Evolutionary conservation across 2,329 filamentous ascomycete species (phyloP).

Genomic region (Verruconis gallopava): DNA sequence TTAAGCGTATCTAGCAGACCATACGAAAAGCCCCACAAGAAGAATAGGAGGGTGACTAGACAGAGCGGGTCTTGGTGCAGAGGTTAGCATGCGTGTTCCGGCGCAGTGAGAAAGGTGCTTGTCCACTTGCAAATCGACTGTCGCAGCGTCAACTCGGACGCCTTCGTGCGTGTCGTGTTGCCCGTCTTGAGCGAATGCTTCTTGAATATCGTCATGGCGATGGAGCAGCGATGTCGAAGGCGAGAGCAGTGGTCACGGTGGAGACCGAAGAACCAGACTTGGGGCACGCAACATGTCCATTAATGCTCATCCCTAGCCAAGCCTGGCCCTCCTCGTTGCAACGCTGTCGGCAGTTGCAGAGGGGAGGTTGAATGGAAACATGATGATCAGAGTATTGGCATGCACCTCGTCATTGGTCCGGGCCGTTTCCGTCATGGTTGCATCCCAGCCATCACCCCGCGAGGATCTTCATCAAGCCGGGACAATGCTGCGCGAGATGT

Average conservation of each 20-base stretch:
- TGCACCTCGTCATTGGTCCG: background rate
- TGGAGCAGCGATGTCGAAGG: too few species aligned
- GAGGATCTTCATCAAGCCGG: background rate
- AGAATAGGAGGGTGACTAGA: conserved; percentile 35
- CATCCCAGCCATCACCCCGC: background rate
- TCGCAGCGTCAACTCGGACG: background rate
- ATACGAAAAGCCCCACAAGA: conserved; percentile 40
- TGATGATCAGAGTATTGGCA: background rate
- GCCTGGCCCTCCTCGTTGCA: background rate
- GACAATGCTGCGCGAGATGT: background rate
- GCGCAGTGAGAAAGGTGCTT: too few species aligned
- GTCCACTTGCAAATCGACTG: background rate
- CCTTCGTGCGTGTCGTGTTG: background rate
- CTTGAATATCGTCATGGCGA: background rate
- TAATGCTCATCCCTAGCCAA: background rate
- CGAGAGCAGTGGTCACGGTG: too few species aligned
- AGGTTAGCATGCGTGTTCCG: too few species aligned
- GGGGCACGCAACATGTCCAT: background rate
- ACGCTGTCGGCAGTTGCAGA: background rate
- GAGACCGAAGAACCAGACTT: background rate
- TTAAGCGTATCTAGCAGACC: conserved; percentile 33
- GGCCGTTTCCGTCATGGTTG: too few species aligned
- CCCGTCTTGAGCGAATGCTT: background rate
- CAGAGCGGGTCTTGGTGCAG: background rate
- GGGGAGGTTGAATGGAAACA: background rate